Percentiles rank a stretch among this genome's conserved stretches.
Conservation (phyloP, 1,139 yeast species). For the Chernovozyma aurita region DNA sequence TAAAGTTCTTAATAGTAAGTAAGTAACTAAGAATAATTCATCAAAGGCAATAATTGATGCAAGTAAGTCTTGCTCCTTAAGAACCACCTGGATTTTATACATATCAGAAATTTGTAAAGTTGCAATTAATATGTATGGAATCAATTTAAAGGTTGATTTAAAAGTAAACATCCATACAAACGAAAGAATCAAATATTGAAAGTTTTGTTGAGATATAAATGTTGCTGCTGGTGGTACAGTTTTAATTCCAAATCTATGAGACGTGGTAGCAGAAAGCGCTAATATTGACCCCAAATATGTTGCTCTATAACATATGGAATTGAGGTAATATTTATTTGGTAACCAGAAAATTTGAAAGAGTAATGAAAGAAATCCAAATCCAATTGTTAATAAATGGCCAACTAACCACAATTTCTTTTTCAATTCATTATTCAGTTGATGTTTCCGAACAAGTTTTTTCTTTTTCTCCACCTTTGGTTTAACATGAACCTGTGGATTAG, state of each 20-base stretch:
- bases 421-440: slow-evolving; percentile 32
- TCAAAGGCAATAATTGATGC: slow-evolving; percentile 55
- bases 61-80: slow-evolving; percentile 34
- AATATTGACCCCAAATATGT: slow-evolving; percentile 52
- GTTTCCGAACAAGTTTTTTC: slow-evolving; percentile 38
- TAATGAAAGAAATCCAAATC: slow-evolving; percentile 46
- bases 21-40: slow-evolving; percentile 51
- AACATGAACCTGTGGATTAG: background rate
- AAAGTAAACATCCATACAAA: slow-evolving; percentile 60
- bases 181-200: slow-evolving; percentile 57
- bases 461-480: slow-evolving; percentile 10
- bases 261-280: slow-evolving; percentile 51
- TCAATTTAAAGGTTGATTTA: slow-evolving; percentile 58
- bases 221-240: slow-evolving; percentile 54
- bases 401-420: slow-evolving; percentile 54
- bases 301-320: slow-evolving; percentile 48
- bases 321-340: slow-evolving; percentile 39
- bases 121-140: slow-evolving; percentile 57
- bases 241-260: slow-evolving; percentile 53
- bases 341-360: slow-evolving; percentile 45
- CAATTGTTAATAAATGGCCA: slow-evolving; percentile 52
- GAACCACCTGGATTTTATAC: slow-evolving; percentile 38
- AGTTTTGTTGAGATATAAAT: slow-evolving; percentile 62
- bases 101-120: slow-evolving; percentile 47
- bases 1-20: slow-evolving; percentile 54